Conservation (phyloP, 1,284 basidiomycete genomes). For the Flammula alnicola region DNA sequence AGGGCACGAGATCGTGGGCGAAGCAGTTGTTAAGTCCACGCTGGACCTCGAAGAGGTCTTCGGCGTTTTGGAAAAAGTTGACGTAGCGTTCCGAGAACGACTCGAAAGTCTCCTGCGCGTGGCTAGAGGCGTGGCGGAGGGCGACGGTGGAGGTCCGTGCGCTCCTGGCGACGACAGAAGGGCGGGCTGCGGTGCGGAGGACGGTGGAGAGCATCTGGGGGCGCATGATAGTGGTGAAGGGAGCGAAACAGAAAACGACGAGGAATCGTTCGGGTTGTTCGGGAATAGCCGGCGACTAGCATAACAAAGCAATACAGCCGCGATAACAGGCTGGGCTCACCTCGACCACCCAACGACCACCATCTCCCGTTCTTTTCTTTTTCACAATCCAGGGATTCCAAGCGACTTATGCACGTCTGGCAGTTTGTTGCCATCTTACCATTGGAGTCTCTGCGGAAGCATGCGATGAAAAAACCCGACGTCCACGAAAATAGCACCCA, state of each 20-base stretch:
- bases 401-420: too few relatives aligned
- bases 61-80: conserved; percentile 89
- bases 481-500: too few relatives aligned
- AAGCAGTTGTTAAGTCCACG: conserved; percentile 99
- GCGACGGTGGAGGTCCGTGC: conserved; percentile 46
- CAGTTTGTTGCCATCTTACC: too few relatives aligned
- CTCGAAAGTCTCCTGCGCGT: conserved; percentile 92
- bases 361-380: too few relatives aligned
- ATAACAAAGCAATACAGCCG: conserved; percentile 16
- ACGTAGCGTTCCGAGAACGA: conserved; percentile 94
- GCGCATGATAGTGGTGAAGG: conserved; percentile 34
- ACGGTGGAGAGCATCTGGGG: conserved; percentile 54
- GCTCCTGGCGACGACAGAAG: conserved; percentile 35
- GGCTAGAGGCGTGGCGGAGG: conserved; percentile 56
- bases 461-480: too few relatives aligned
- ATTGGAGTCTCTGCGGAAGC: too few relatives aligned
- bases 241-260: conserved; percentile 27
- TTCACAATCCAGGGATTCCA: too few relatives aligned
- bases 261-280: conserved; percentile 33
- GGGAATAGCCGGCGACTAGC: conserved; percentile 31
- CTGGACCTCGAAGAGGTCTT: conserved; percentile 97
- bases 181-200: conserved; percentile 59
- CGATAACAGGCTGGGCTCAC: conserved; percentile 17
- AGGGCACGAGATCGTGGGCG: conserved; percentile 96
- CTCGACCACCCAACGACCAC: too few relatives aligned